These are phyloP conservation scores for Arabis alpina DNA, from an alignment of 345 rosid species.

Conservation along the genomic window DNA sequence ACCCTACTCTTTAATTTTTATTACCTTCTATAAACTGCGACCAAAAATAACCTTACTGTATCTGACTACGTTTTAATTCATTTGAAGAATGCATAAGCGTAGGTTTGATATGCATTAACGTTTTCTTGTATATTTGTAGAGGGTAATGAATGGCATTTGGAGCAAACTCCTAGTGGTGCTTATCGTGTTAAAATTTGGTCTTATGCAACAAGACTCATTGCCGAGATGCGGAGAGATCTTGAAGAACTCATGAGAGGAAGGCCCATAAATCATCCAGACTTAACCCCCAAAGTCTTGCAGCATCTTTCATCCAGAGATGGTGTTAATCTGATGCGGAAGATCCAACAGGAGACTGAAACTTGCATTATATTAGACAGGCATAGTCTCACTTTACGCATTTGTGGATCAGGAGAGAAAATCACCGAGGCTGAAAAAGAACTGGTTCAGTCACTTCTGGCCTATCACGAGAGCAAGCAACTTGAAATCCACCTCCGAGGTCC, in stretches of 20 bases:
- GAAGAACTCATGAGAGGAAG: constrained; percentile 83
- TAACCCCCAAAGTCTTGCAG: constrained; percentile 57
- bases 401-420: constrained; percentile 58
- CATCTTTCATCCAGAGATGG: constrained; percentile 72
- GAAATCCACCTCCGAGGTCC: constrained; percentile 71
- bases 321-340: constrained; percentile 53
- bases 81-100: constrained; percentile 5
- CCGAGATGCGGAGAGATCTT: constrained; percentile 77
- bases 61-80: constrained; percentile 5
- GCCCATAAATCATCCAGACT: constrained; percentile 56
- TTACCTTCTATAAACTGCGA: constrained; percentile 7
- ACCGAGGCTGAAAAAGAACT: constrained; percentile 61
- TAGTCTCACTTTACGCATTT: constrained; percentile 52
- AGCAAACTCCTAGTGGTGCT: constrained; percentile 57
- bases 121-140: constrained; percentile 46
- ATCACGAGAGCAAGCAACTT: constrained; percentile 63
- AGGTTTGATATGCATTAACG: neutral
- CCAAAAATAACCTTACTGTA: constrained; percentile 2
- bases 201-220: constrained; percentile 73
- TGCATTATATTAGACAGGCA: constrained; percentile 65
- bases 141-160: constrained; percentile 47
- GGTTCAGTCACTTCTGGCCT: constrained; percentile 54
- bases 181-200: constrained; percentile 69
- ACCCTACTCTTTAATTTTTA: constrained; percentile 1
- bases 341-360: constrained; percentile 66